Conservation (phyloP, 768 basidiomycete genomes). For the Pleurotus citrinopileatus region DNA sequence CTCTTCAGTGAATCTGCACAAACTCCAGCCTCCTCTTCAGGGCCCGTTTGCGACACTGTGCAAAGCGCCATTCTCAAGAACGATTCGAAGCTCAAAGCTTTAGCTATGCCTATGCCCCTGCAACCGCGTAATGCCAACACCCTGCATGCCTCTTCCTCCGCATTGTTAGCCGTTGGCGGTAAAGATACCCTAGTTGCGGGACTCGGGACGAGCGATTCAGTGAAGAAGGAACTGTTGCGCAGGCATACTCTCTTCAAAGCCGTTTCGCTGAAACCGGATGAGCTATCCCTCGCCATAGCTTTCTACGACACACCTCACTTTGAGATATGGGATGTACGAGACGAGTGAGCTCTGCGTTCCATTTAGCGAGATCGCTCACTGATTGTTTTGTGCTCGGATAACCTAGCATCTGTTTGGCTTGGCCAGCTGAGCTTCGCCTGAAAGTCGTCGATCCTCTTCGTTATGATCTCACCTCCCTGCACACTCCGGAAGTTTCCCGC, state of each 20-base stretch:
- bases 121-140: background rate
- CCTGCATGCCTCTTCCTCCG: background rate
- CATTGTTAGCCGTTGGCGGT: background rate
- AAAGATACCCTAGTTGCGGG: background rate
- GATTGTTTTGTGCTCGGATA: too few relatives aligned
- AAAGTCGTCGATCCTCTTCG: background rate
- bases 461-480: background rate
- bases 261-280: background rate
- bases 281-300: conserved; percentile 22
- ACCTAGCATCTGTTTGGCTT: conserved; percentile 1
- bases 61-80: background rate
- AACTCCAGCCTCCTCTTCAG: background rate
- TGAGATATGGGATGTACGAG: conserved; percentile 33
- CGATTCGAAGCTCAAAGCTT: background rate
- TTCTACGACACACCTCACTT: conserved; percentile 29
- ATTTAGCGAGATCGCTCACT: background rate
- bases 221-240: too few relatives aligned
- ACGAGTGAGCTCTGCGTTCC: conserved; percentile 23
- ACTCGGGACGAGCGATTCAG: background rate
- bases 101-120: background rate
- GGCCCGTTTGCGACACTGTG: too few relatives aligned
- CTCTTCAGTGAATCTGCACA: background rate
- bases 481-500: background rate
- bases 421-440: conserved; percentile 5
- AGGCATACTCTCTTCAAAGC: background rate